These are phyloP conservation scores for Boechera retrofracta DNA, from an alignment of 345 rosid species.

Conservation along the genomic window DNA sequence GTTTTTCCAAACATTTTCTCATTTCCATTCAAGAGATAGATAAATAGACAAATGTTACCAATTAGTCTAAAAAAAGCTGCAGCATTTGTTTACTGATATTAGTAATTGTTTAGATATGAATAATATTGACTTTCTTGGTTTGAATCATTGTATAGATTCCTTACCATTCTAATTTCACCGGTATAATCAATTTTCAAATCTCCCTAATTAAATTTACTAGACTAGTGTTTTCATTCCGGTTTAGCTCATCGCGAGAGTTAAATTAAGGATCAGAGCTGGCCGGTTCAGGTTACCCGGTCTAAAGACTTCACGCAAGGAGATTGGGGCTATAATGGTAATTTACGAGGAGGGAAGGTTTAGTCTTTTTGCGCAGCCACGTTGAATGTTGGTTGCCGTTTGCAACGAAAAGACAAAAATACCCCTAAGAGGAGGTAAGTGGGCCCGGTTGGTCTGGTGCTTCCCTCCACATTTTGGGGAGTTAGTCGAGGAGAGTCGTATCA, in stretches of 20 bases:
- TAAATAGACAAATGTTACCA: no score
- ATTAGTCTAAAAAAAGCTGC: no score
- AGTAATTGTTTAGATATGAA: not conserved
- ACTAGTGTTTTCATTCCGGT: not conserved
- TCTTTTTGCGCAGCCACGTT: conserved; percentile 7
- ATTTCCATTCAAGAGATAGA: no score
- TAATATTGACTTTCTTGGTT: conserved; percentile 21
- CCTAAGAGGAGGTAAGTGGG: conserved; percentile 13
- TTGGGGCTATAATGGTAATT: conserved; percentile 13
- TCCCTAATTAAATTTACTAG: not conserved
- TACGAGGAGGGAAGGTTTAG: not conserved
- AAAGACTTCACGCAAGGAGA: not conserved
- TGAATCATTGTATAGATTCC: not conserved
- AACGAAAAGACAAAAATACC: conserved; percentile 12
- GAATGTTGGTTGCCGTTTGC: not conserved
- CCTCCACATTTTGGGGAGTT: conserved; percentile 43
- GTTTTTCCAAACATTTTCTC: no score
- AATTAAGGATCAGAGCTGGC: not conserved
- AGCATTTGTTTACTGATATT: conserved; percentile 11
- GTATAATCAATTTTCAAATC: not conserved
- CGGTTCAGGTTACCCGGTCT: not conserved
- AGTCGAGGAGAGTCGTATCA: conserved; percentile 43
- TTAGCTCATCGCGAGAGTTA: not conserved
- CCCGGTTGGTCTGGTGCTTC: conserved; percentile 31
- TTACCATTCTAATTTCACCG: not conserved